Percentiles rank a stretch among this genome's conserved stretches.
Conservation (phyloP, 495 filamentous ascomycete species). For the Parachaetomium inaequale region DNA sequence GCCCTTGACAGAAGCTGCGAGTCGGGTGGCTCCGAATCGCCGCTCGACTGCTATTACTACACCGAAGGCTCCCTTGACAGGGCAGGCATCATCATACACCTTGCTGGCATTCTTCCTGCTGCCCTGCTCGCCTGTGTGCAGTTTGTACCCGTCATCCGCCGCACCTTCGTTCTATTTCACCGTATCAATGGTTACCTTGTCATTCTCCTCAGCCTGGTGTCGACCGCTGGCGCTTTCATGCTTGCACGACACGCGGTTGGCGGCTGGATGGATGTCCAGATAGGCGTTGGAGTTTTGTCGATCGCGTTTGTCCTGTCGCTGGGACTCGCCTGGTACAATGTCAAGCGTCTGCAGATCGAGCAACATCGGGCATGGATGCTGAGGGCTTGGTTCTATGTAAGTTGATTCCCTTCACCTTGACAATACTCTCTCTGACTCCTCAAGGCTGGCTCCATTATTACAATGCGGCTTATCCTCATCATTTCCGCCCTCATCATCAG, state of each 20-base stretch:
- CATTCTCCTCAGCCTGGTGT: slow-evolving; percentile 40
- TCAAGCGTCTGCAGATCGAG: slow-evolving; percentile 53
- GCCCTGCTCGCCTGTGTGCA: slow-evolving; percentile 47
- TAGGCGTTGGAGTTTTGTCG: slow-evolving; percentile 33
- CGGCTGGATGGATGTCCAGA: slow-evolving; percentile 42
- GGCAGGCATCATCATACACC: slow-evolving; percentile 49
- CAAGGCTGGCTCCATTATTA: slow-evolving; percentile 47
- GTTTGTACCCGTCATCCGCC: slow-evolving; percentile 52
- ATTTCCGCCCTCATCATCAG: slow-evolving; percentile 32
- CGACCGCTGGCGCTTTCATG: slow-evolving; percentile 45
- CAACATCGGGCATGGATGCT: slow-evolving; percentile 60
- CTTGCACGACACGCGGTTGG: slow-evolving; percentile 44
- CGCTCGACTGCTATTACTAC: slow-evolving; percentile 51
- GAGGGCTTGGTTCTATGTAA: slow-evolving; percentile 44
- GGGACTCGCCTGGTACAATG: slow-evolving; percentile 46
- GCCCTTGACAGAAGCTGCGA: slow-evolving; percentile 30
- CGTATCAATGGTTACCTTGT: slow-evolving; percentile 54
- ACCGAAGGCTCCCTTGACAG: slow-evolving; percentile 24
- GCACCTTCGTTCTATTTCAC: slow-evolving; percentile 45
- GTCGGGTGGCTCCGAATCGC: slow-evolving; percentile 14
- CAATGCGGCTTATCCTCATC: slow-evolving; percentile 42
- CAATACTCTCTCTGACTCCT: neutral
- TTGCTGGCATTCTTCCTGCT: slow-evolving; percentile 46
- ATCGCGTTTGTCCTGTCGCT: slow-evolving; percentile 37
- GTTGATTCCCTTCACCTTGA: slow-evolving; percentile 2